phyloP scores from a whole-genome alignment of 2,329 filamentous ascomycete genomes.

The Aspergillus pseudoviridinutans region DNA sequence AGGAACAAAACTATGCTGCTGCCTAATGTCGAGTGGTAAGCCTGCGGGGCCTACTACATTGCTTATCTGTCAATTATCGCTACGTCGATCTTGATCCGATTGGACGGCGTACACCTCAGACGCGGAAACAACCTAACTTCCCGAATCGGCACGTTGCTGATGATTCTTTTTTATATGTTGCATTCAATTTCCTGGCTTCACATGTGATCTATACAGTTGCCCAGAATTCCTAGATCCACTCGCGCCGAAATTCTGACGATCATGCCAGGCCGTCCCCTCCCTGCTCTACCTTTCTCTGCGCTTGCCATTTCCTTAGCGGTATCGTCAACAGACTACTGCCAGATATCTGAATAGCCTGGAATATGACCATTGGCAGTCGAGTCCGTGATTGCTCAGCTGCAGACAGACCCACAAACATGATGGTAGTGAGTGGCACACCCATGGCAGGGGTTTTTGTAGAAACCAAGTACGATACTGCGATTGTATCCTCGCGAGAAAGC shows the following conservation, averaged over 20 bases:
- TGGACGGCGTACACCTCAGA: no score
- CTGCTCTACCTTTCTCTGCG: not conserved
- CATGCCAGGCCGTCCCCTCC: not conserved
- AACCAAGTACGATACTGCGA: constrained; percentile 64
- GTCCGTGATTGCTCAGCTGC: constrained; percentile 55
- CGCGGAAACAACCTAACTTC: no score
- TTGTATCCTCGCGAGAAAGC: constrained; percentile 54
- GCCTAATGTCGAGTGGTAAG: no score
- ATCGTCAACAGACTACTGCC: constrained; percentile 41
- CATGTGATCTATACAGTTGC: no score
- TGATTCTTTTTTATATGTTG: no score
- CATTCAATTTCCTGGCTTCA: no score
- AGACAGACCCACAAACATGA: constrained; percentile 59
- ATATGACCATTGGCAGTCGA: constrained; percentile 62
- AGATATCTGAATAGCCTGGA: constrained; percentile 43
- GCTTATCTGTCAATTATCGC: no score
- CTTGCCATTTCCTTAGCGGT: constrained; percentile 37
- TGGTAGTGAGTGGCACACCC: constrained; percentile 58
- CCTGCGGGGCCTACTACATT: no score
- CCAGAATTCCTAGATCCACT: not conserved
- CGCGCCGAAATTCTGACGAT: no score
- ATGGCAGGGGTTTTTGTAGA: constrained; percentile 64
- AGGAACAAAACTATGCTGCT: no score
- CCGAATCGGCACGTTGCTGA: no score
- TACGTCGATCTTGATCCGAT: no score